Evolutionary conservation across 2,329 filamentous ascomycete species (phyloP), one percentile per base, ranked within the genome.

Genomic region (Cordyceps fumosorosea): DNA sequence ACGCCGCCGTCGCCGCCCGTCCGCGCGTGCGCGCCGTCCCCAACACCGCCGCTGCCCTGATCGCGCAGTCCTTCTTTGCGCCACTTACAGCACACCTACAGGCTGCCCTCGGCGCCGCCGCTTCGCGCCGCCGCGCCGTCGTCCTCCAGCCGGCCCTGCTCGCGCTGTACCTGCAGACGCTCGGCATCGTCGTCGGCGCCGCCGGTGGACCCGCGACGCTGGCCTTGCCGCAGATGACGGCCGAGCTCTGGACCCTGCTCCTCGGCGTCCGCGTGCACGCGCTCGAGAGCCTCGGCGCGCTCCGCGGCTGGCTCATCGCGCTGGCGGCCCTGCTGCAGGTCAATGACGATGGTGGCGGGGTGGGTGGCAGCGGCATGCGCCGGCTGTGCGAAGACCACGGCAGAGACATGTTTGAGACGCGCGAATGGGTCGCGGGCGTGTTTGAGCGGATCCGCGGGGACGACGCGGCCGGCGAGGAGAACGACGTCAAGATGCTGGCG

Each of bases 41-140:
- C 12, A 96, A 96, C 70, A 87, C 87, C 10, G 86, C 96, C 0
- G 89, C 93, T 45, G 85, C 87, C 56, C 78, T 96, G 29, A 84
- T 98, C 29, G 83, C 87, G 0, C 80, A 86, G 0, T 84, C 83
- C 18, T 95, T 97, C 78, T 97, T 98, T 83, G 89, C 89, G 66
- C 93, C 95, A 0, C 80, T 99, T 11, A 89, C 89, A 0, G 89
- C 89, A 0, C 87, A 91, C 48, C 96, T 95, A 75, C 89, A 89
- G 71, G 80, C 89, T 3, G 87, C 82, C 0, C 73, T 84, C 8
- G 73, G 54, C 85, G 86, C 56, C 70, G 73, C 44, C n/a, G 44
- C 42, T 14, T 18, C 42, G 18, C 48, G 26, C 29, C 29, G 18
- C 50, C 16, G 26, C 24, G 82, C 92, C 24, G 82, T 92, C 56